A percentile compares a stretch with the other conserved stretches of the same genome.
phyloP scores from a whole-genome alignment of 2,329 filamentous ascomycete species.

The Mycosphaerella arachidis region DNA sequence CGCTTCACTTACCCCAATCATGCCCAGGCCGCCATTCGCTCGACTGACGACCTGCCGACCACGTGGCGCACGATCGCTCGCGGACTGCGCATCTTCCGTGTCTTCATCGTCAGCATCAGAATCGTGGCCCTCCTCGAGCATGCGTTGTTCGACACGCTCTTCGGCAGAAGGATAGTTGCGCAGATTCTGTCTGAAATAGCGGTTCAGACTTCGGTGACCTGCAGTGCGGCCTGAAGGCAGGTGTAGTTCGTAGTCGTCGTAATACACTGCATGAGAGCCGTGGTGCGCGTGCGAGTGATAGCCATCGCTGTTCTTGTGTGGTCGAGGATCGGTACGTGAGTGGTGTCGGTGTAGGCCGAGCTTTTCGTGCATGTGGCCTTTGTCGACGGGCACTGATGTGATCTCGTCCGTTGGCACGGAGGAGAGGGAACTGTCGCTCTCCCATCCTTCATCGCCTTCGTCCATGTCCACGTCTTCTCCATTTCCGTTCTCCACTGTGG shows the following conservation, averaged over 20 bases:
- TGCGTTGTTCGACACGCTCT: constrained; percentile 66
- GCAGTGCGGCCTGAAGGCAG: constrained; percentile 84
- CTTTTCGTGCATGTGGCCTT: constrained; percentile 66
- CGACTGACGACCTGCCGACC: constrained; percentile 53
- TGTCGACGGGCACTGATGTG: constrained; percentile 71
- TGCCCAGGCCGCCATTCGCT: constrained; percentile 68
- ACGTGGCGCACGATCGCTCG: constrained; percentile 24
- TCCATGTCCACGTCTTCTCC: constrained; percentile 54
- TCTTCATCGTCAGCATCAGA: constrained; percentile 48
- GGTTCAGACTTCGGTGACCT: constrained; percentile 80
- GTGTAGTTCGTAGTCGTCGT: constrained; percentile 90
- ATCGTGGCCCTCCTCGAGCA: constrained; percentile 48
- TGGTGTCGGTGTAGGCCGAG: constrained; percentile 72
- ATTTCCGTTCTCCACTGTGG: constrained; percentile 43
- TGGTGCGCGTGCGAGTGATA: constrained; percentile 76
- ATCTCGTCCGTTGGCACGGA: constrained; percentile 83
- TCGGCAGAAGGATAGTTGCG: constrained; percentile 74
- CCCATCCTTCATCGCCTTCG: constrained; percentile 74
- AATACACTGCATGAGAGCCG: constrained; percentile 72
- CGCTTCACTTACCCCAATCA: constrained; percentile 70
- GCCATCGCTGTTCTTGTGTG: constrained; percentile 70
- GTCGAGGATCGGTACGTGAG: constrained; percentile 61
- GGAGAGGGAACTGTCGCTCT: constrained; percentile 82
- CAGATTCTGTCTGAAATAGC: constrained; percentile 90
- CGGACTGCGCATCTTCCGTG: constrained; percentile 19